phyloP scores from a whole-genome alignment of 306 rosid species.

The Heteromeles arbutifolia region DNA sequence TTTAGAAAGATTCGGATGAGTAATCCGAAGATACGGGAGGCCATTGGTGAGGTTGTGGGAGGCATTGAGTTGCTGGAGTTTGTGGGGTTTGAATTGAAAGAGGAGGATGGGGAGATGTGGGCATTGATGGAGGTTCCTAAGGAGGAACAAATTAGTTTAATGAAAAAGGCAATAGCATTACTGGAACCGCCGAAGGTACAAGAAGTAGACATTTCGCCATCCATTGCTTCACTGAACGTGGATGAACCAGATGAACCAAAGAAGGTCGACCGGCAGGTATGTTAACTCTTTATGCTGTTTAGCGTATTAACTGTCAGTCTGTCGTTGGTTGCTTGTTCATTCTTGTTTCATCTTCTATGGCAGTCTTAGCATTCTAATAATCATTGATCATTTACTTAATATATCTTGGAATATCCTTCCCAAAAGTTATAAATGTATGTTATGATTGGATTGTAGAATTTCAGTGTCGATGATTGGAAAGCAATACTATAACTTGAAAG shows the following conservation, averaged over 20 bases:
- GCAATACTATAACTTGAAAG: neutral
- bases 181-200: slow-evolving; percentile 46
- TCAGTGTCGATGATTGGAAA: neutral
- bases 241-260: slow-evolving; percentile 38
- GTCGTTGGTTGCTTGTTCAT: neutral
- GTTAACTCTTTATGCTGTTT: neutral
- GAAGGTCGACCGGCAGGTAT: slow-evolving; percentile 77
- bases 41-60: slow-evolving; percentile 60
- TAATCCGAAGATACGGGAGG: slow-evolving; percentile 77
- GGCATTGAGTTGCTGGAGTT: slow-evolving; percentile 75
- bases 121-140: slow-evolving; percentile 66
- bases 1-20: slow-evolving; percentile 76
- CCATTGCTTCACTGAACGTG: slow-evolving; percentile 20
- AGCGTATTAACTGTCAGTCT: neutral
- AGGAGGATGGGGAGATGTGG: slow-evolving; percentile 90
- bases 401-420: neutral
- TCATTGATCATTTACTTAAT: neutral
- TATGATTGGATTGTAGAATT: neutral
- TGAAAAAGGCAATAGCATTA: slow-evolving; percentile 38
- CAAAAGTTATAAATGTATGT: neutral
- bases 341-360: neutral
- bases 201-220: slow-evolving; percentile 17
- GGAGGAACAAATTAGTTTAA: slow-evolving; percentile 32
- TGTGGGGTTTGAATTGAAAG: slow-evolving; percentile 60
- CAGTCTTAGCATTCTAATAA: neutral